phyloP scores from a whole-genome alignment of 345 rosid species.

The Moricandia moricandioides region DNA sequence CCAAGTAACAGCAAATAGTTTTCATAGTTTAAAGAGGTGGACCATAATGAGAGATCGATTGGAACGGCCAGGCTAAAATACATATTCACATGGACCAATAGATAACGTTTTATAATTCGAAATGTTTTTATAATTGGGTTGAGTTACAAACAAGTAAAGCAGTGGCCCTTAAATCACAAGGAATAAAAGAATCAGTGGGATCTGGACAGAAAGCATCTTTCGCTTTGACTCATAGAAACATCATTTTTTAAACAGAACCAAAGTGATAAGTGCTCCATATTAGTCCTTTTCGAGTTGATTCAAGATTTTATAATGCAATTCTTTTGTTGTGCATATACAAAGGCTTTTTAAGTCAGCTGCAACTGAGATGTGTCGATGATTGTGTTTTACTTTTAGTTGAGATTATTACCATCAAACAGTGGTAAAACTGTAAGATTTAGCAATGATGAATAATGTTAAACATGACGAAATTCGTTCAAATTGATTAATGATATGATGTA shows the following conservation, averaged over 20 bases:
- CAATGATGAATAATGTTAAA: background rate
- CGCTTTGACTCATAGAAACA: conserved; percentile 18
- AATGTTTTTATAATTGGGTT: conserved; percentile 5
- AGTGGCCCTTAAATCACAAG: conserved; percentile 16
- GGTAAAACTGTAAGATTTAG: background rate
- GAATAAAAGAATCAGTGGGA: conserved; percentile 19
- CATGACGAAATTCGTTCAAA: background rate
- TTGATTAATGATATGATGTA: background rate
- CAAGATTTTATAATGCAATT: background rate
- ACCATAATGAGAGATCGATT: background rate
- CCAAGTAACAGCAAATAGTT: background rate
- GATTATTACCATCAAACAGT: too few relatives aligned
- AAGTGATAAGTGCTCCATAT: background rate
- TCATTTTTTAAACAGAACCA: conserved; percentile 20
- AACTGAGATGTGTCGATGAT: too few relatives aligned
- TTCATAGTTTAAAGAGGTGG: background rate
- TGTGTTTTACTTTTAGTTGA: too few relatives aligned
- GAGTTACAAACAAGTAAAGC: conserved; percentile 33
- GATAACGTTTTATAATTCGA: conserved; percentile 3
- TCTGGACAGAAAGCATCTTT: conserved; percentile 13
- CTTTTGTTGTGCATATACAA: too few relatives aligned
- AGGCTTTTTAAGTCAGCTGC: too few relatives aligned
- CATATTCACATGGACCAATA: conserved; percentile 13
- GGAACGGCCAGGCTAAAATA: conserved; percentile 17
- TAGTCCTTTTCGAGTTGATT: background rate